Evolutionary conservation across 805 yeast genomes (phyloP), one percentile per base, ranked within the genome.

Genomic region (Cyberlindnera euphorbiae): DNA sequence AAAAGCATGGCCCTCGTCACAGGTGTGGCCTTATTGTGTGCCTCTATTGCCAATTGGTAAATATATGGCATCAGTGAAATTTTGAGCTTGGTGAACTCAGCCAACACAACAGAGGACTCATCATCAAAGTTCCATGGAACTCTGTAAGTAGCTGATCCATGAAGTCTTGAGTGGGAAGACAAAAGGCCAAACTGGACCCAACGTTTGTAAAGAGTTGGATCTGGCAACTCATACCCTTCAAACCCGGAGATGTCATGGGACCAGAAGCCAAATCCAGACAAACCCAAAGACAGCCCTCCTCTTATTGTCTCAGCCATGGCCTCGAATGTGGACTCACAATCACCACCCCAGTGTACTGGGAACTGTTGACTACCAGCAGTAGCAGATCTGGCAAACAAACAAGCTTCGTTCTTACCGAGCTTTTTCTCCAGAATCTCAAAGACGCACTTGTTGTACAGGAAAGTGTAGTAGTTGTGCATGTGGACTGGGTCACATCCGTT

Each of bases 311-410:
- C 52, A 23, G 52, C 50, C 45, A 47, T 43, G 6, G 52, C 52
- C 32, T 47, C 52, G 27, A 47, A 47, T 15, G 49, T 44, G 12
- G 48, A 43, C 29, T 46, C 50, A 35, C 50, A 47, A 30, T 47
- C 52, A 40, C 52, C 52, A 39, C 52, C 52, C 52, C 52, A 47
- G 32, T 47, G 52, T 11, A 47, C 52, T 9, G 52, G 52, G 39
- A 45, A 47, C 36, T 44, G 45, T 21, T 47, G 52, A 28, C 47
- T 32, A 13, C 52, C 52, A 25, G 37, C 45, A 18, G 52, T 47
- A 11, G 52, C 52, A 21, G 52, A 47, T 44, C 52, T 43, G 10
- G 52, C 52, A 36, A 47, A 47, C 26, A 47, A 32, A 24, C 46
- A 35, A 0, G 52, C 52, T 26, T 47, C 39, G 23, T 45, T 33